phyloP scores from a whole-genome alignment of 163 green algal species.

The Scenedesmus sp. region DNA sequence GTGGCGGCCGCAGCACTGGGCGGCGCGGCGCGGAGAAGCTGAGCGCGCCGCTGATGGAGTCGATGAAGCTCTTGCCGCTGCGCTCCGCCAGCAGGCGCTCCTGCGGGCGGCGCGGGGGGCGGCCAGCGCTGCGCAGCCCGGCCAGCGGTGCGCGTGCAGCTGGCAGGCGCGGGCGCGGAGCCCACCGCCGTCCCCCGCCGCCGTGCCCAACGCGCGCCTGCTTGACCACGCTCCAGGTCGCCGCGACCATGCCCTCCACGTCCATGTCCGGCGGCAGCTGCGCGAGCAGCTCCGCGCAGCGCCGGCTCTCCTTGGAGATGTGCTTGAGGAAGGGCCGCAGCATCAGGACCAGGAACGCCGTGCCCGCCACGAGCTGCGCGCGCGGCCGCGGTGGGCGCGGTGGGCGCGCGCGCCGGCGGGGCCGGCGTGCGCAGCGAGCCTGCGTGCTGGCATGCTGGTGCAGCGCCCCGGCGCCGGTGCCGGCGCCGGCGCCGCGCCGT shows the following conservation, averaged over 20 bases:
- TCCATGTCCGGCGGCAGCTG: conserved; percentile 62
- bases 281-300: conserved; percentile 59
- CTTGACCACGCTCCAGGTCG: conserved; percentile 28
- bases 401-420: neutral
- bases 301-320: conserved; percentile 50
- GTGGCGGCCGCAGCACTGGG: neutral
- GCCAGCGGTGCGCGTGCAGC: no score
- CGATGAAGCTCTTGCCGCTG: conserved; percentile 37
- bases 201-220: conserved; percentile 15
- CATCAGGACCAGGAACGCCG: conserved; percentile 48
- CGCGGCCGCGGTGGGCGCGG: conserved; percentile 43
- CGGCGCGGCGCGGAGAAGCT: neutral
- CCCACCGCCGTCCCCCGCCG: no score
- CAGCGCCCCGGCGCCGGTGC: no score
- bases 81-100: conserved; percentile 29
- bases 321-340: conserved; percentile 53
- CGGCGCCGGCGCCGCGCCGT: no score
- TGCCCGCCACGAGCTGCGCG: conserved; percentile 24
- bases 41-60: neutral
- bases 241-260: conserved; percentile 59
- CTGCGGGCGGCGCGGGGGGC: neutral
- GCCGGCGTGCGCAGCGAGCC: neutral
- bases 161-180: no score
- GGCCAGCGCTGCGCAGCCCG: no score
- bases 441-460: neutral